Percentiles rank a stretch among this genome's conserved stretches.
Evolutionary conservation across 2,329 filamentous ascomycete genomes (phyloP).

Genomic region (Lecanicillium sp.): DNA sequence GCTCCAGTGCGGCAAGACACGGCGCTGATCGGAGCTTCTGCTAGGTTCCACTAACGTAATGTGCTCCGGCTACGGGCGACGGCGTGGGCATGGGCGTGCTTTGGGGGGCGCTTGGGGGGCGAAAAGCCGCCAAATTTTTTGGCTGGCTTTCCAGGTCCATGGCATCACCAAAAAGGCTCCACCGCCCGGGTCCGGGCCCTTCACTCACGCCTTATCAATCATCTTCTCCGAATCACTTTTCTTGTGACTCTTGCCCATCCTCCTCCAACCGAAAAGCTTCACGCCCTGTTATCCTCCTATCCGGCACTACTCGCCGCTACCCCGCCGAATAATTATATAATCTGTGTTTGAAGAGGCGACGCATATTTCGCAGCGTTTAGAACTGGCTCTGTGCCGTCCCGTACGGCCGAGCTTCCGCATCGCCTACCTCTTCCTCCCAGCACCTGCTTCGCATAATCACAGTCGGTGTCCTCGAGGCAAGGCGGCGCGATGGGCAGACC

Average conservation of each 20-base stretch:
- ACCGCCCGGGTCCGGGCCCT: neutral
- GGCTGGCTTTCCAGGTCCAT: conserved; percentile 1
- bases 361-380: too few species aligned
- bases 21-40: neutral
- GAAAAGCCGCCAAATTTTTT: conserved; percentile 8
- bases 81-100: too few species aligned
- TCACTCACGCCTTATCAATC: neutral
- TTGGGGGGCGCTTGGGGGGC: conserved; percentile 1
- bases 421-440: conserved; percentile 3
- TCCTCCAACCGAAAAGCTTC: too few species aligned
- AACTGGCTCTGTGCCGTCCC: neutral
- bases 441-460: conserved; percentile 3
- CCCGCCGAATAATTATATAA: too few species aligned
- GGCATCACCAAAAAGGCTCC: too few species aligned
- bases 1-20: too few species aligned
- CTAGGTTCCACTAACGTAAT: conserved; percentile 4
- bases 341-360: too few species aligned
- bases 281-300: too few species aligned
- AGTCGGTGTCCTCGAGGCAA: conserved; percentile 2
- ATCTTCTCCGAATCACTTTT: too few species aligned
- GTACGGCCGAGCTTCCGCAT: conserved; percentile 7
- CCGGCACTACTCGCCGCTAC: too few species aligned
- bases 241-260: too few species aligned
- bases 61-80: conserved; percentile 7
- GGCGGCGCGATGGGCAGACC: conserved; percentile 4